phyloP scores from a whole-genome alignment of 108 stramenopile genomes.

The Mediolabrus comicus region DNA sequence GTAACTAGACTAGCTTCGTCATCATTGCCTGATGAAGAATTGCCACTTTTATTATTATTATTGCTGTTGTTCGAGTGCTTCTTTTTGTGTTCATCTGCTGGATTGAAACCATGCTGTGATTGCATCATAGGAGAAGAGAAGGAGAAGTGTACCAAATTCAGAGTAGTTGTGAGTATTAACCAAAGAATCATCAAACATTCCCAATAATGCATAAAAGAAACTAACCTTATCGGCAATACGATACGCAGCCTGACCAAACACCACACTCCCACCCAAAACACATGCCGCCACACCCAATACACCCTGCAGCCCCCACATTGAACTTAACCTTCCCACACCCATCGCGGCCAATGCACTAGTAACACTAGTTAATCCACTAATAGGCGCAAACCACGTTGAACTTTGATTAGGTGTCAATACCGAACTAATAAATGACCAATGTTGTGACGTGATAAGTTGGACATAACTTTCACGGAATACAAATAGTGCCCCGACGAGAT shows the following conservation, averaged over 20 bases:
- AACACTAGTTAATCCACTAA: slow-evolving; percentile 51
- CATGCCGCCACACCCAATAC: slow-evolving; percentile 33
- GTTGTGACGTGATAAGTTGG: slow-evolving; percentile 47
- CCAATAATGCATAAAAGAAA: not conserved
- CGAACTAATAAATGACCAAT: slow-evolving; percentile 46
- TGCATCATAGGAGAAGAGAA: no score
- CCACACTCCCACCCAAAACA: slow-evolving; percentile 27
- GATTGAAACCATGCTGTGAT: slow-evolving; percentile 54
- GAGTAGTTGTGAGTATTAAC: no score
- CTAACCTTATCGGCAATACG: slow-evolving; percentile 43
- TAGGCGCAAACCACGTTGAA: slow-evolving; percentile 46
- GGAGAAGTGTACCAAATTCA: no score
- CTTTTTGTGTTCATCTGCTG: slow-evolving; percentile 51
- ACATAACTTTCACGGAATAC: slow-evolving; percentile 54
- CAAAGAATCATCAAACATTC: not conserved
- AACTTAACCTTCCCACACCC: slow-evolving; percentile 31
- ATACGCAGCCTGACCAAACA: slow-evolving; percentile 37
- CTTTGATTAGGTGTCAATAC: slow-evolving; percentile 44
- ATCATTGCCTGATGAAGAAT: slow-evolving; percentile 23
- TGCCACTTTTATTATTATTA: not conserved
- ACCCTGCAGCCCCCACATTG: slow-evolving; percentile 25
- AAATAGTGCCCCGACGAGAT: slow-evolving; percentile 37
- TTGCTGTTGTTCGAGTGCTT: slow-evolving; percentile 5
- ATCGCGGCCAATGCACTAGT: slow-evolving; percentile 40
- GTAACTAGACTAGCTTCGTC: slow-evolving; percentile 30